Evolutionary conservation across 768 basidiomycete genomes (phyloP).

Genomic region (Fistulinella prunicolor): DNA sequence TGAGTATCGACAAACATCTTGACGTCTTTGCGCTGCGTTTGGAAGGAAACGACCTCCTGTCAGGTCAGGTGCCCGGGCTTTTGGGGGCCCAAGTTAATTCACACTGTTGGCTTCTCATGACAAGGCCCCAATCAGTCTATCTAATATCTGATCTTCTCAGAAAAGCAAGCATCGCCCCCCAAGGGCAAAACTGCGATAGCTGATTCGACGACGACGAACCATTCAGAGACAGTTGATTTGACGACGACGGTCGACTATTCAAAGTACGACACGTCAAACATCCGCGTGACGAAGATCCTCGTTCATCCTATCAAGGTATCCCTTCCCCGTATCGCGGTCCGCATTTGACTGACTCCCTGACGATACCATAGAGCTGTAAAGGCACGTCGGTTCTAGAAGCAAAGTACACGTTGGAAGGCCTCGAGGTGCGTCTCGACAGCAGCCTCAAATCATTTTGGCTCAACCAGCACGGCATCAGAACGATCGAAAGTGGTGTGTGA

Average conservation of each 20-base stretch:
- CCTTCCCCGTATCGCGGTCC: background rate
- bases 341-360: background rate
- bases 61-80: background rate
- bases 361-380: slow-evolving; percentile 58
- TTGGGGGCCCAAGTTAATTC: background rate
- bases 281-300: slow-evolving; percentile 53
- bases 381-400: slow-evolving; percentile 58
- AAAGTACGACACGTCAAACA: slow-evolving; percentile 30
- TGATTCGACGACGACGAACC: background rate
- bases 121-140: slow-evolving; percentile 2
- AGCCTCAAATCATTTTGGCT: background rate
- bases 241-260: slow-evolving; percentile 9
- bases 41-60: too few species aligned
- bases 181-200: background rate
- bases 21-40: background rate
- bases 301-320: slow-evolving; percentile 66
- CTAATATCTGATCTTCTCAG: slow-evolving; percentile 17
- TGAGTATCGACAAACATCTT: slow-evolving; percentile 11
- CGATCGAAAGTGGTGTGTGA: slow-evolving; percentile 70
- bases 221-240: background rate
- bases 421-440: slow-evolving; percentile 48
- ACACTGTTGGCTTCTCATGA: background rate
- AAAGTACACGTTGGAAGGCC: slow-evolving; percentile 56
- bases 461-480: slow-evolving; percentile 41
- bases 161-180: background rate